Evolutionary conservation across 2,329 filamentous ascomycete species (phyloP).

Genomic region (Zymoseptoria brevis): DNA sequence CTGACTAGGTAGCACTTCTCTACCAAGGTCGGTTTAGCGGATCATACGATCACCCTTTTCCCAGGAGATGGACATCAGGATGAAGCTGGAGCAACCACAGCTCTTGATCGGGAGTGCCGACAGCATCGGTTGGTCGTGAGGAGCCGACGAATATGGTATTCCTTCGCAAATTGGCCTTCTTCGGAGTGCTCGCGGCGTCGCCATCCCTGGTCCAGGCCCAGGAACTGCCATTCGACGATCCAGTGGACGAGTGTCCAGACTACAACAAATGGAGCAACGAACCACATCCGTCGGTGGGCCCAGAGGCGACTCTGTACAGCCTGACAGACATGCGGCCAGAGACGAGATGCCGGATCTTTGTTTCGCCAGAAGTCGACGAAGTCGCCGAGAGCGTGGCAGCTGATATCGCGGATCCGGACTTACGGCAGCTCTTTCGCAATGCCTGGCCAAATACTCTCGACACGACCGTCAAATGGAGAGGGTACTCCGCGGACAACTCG

Average conservation of each 20-base stretch:
- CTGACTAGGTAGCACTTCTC: background rate
- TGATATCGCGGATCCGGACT: constrained; percentile 44
- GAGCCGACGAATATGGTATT: background rate
- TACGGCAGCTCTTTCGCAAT: constrained; percentile 64
- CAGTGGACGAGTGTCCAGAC: constrained; percentile 30
- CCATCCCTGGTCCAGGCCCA: background rate
- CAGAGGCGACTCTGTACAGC: constrained; percentile 32
- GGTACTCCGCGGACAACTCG: constrained; percentile 56
- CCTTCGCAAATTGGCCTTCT: background rate
- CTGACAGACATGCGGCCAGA: constrained; percentile 37
- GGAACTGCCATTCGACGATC: background rate
- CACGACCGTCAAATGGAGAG: constrained; percentile 82
- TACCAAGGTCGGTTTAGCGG: background rate
- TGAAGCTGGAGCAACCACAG: background rate
- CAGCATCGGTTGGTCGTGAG: background rate
- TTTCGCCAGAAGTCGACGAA: constrained; percentile 29
- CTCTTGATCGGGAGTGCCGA: background rate
- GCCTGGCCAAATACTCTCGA: constrained; percentile 66
- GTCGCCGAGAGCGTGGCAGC: constrained; percentile 23
- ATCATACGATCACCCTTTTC: background rate
- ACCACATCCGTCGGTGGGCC: constrained; percentile 34
- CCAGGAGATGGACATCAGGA: background rate
- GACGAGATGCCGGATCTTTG: constrained; percentile 37
- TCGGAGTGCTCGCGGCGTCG: background rate
- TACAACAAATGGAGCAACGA: constrained; percentile 33